These are phyloP conservation scores for Xenoacremonium recifei DNA, from an alignment of 2,329 filamentous ascomycete genomes.

Conservation along the genomic window DNA sequence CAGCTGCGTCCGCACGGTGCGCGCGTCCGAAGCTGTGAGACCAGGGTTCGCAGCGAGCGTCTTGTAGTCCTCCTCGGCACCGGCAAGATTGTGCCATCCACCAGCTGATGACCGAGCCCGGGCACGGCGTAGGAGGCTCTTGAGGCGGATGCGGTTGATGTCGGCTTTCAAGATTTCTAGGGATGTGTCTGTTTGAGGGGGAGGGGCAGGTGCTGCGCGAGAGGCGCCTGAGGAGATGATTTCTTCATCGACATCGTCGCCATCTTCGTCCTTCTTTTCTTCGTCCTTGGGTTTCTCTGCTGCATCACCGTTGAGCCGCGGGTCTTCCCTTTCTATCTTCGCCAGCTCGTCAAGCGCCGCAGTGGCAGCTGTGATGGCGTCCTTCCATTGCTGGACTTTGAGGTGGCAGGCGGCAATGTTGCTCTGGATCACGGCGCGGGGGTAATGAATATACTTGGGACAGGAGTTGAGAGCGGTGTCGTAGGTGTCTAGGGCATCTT, in stretches of 20 bases:
- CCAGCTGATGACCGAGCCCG: slow-evolving; percentile 68
- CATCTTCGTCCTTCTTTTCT: slow-evolving; percentile 42
- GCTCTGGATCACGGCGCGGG: slow-evolving; percentile 80
- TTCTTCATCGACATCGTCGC: slow-evolving; percentile 52
- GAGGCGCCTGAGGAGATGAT: slow-evolving; percentile 59
- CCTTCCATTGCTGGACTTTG: slow-evolving; percentile 82
- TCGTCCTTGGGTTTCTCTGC: slow-evolving; percentile 31
- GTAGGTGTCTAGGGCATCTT: slow-evolving; percentile 79
- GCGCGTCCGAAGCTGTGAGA: slow-evolving; percentile 64
- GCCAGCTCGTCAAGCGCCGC: slow-evolving; percentile 72
- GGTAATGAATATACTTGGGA: slow-evolving; percentile 83
- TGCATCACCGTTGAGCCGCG: slow-evolving; percentile 25
- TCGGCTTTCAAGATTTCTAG: slow-evolving; percentile 46
- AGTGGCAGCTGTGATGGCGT: slow-evolving; percentile 72
- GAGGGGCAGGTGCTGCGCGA: slow-evolving; percentile 42
- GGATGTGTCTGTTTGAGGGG: slow-evolving; percentile 11
- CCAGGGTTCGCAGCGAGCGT: slow-evolving; percentile 52
- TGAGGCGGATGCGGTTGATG: slow-evolving; percentile 74
- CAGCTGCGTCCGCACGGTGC: slow-evolving; percentile 66
- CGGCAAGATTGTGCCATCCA: slow-evolving; percentile 78
- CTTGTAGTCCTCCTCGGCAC: slow-evolving; percentile 79
- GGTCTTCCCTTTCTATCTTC: slow-evolving; percentile 47
- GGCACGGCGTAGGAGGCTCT: slow-evolving; percentile 78
- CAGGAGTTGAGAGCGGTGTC: slow-evolving; percentile 75
- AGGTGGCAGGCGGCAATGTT: slow-evolving; percentile 90